These are phyloP conservation scores for Closterium sp. DNA, from an alignment of 139 green algal genomes.

Conservation along the genomic window DNA sequence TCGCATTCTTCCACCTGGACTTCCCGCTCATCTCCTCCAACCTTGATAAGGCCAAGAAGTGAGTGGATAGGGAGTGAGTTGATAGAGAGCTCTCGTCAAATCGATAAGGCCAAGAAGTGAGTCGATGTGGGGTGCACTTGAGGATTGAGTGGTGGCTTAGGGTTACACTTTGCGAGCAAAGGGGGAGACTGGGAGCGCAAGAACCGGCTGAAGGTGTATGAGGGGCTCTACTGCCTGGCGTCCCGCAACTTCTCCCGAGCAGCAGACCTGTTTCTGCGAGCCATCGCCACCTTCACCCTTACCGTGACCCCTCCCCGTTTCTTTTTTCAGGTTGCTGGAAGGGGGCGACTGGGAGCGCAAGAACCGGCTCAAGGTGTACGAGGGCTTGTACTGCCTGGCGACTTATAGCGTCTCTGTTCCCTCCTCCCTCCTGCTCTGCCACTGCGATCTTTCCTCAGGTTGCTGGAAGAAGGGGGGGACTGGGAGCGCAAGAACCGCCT, in stretches of 20 bases:
- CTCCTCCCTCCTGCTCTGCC: neutral
- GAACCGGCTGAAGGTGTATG: conserved; percentile 99
- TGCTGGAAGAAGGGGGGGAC: conserved; percentile 88
- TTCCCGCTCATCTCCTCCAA: neutral
- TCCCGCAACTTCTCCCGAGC: conserved; percentile 82
- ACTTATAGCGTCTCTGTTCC: conserved; percentile 58
- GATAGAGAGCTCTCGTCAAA: no score
- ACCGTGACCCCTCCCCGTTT: neutral
- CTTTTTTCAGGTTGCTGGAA: conserved; percentile 72
- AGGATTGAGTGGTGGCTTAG: no score
- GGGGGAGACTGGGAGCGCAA: conserved; percentile 98
- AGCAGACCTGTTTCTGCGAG: conserved; percentile 85
- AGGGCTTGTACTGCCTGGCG: conserved; percentile 83
- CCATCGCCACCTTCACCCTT: conserved; percentile 52
- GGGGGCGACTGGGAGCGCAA: conserved; percentile 98
- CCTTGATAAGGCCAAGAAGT: neutral
- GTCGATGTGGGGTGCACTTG: no score
- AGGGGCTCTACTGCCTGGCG: conserved; percentile 83
- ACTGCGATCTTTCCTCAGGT: conserved; percentile 59
- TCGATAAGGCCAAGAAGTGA: no score
- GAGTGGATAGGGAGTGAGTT: neutral
- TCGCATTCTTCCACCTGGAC: no score
- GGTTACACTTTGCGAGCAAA: no score
- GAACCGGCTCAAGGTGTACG: conserved; percentile 99
- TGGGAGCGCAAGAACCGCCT: conserved; percentile 99